Evolutionary conservation across 345 rosid genomes (phyloP), one percentile per base, ranked within the genome.

Genomic region (Isatis tinctoria): DNA sequence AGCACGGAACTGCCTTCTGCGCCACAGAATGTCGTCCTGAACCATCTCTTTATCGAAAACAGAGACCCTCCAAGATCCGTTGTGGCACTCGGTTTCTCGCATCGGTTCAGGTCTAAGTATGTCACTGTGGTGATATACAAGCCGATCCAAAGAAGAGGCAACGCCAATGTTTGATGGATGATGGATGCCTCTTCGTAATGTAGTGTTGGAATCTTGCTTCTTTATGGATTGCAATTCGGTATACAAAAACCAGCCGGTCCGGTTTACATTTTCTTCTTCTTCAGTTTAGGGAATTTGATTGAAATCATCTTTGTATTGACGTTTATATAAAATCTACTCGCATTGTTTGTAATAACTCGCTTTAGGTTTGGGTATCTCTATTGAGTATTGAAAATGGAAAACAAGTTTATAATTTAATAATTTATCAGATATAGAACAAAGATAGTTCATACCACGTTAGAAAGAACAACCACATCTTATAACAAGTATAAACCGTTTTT

Each of bases 101-200:
- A 96, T 67, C 91, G 98, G 60, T 96, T 90, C 80, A 84, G 76
- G 62, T 79, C 99, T 37, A 92, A 92, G 81, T 96, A 70, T 68
- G 99, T 96, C 37, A 92, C 96, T 44, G 95, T 92, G 22, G 97
- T 96, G 78, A 83, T 96, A 65, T 96, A 96, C 86, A 92, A 96
- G 77, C 96, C 96, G 0, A 92, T 89, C 63, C 90, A 80, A 22
- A 81, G 89, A 81, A 87, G 87, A 69, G 90, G 93, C 20, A 87
- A 80, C 68, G 35, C 83, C 54, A 79, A 84, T 84, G 77, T 78
- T 65, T 86, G 74, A 85, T 24, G 22, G 3, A 65, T 79, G 74
- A 75, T 76, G 33, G 33, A 57, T 56, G 30, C 10, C 4, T 65
- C 59, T 33, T 54, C 13, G 10, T 12, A 48, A 37, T 12, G 17